Evolutionary conservation across 768 basidiomycete species (phyloP).

Genomic region (Leccinum sublutescens): DNA sequence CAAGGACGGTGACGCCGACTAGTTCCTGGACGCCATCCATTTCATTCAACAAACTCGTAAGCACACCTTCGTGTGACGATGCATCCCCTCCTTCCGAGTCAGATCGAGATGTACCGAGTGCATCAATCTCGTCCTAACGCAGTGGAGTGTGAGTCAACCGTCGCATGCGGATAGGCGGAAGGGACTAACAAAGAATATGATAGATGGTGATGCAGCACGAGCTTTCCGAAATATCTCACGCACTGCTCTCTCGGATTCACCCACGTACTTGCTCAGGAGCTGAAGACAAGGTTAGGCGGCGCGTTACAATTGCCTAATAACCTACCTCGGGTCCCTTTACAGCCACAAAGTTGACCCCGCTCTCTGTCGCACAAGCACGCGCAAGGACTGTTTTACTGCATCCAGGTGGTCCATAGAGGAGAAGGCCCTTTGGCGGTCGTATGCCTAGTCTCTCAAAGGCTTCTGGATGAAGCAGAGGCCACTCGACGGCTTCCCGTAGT

Average conservation of each 20-base stretch:
- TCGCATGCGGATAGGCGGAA: neutral
- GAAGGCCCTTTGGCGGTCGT: constrained; percentile 81
- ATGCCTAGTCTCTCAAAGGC: constrained; percentile 87
- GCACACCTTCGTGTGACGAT: constrained; percentile 78
- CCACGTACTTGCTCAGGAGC: constrained; percentile 96
- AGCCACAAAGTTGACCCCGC: constrained; percentile 93
- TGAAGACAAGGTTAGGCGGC: constrained; percentile 32
- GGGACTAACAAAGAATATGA: constrained; percentile 86
- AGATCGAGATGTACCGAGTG: constrained; percentile 76
- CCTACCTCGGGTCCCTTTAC: constrained; percentile 96
- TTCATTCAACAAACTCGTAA: constrained; percentile 92
- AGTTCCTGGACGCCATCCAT: constrained; percentile 99
- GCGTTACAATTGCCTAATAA: neutral
- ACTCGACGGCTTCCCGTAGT: constrained; percentile 88
- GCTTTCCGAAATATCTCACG: constrained; percentile 96
- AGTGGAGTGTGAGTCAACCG: neutral
- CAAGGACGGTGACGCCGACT: constrained; percentile 91
- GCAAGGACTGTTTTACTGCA: constrained; percentile 95
- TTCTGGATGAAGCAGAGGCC: constrained; percentile 87
- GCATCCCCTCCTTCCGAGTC: constrained; percentile 51
- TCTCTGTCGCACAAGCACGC: constrained; percentile 89
- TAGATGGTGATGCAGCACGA: constrained; percentile 88
- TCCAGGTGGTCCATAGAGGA: constrained; percentile 96
- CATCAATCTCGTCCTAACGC: constrained; percentile 92
- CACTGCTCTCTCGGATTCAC: constrained; percentile 94